These are phyloP conservation scores for Daldinia eschscholtzii DNA, from an alignment of 2,329 filamentous ascomycete genomes.

Conservation along the genomic window DNA sequence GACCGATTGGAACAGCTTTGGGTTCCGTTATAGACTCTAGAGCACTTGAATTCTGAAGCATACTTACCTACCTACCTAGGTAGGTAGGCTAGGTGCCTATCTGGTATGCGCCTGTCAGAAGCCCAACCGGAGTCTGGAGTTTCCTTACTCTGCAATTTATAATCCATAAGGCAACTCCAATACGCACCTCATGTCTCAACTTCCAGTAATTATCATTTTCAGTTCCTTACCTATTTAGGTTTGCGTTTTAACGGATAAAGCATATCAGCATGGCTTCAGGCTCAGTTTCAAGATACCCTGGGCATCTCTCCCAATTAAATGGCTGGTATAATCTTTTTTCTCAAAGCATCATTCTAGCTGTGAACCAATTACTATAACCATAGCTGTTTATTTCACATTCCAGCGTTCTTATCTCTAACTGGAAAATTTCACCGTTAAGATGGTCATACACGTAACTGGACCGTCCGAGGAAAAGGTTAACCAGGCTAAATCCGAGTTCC, in stretches of 20 bases:
- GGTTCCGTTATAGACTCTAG: conserved; percentile 68
- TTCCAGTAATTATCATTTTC: neutral
- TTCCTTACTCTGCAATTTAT: neutral
- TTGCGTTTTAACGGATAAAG: neutral
- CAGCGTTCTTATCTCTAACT: neutral
- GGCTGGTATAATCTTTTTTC: neutral
- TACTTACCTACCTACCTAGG: no score
- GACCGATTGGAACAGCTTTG: conserved; percentile 70
- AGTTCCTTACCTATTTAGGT: neutral
- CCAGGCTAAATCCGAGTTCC: neutral
- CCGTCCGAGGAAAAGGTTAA: neutral
- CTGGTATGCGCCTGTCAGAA: no score
- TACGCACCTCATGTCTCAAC: neutral
- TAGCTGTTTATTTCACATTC: neutral
- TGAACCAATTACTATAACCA: neutral
- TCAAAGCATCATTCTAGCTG: neutral
- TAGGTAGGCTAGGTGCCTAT: no score
- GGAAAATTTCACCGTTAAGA: neutral
- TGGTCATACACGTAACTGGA: neutral
- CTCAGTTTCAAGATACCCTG: neutral
- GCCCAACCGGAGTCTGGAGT: conserved; percentile 13
- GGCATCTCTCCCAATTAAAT: neutral
- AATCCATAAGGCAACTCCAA: conserved; percentile 3
- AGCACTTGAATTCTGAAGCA: neutral
- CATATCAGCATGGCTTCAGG: neutral